These are phyloP conservation scores for Aschersonia sp. DNA, from an alignment of 2,329 filamentous ascomycete species.

Conservation along the genomic window DNA sequence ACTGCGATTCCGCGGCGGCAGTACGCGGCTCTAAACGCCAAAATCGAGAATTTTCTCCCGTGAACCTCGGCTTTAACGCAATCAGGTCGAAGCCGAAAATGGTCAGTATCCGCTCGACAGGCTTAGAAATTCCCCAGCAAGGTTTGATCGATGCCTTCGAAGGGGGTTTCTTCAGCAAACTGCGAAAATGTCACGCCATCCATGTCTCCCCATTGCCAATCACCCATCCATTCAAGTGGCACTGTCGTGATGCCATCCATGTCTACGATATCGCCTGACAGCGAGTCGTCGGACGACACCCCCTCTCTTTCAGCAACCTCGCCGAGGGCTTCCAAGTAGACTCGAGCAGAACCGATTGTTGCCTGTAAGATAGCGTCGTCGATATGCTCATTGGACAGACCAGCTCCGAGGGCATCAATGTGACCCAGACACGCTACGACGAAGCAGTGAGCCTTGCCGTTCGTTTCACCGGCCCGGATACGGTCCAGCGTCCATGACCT, in stretches of 20 bases:
- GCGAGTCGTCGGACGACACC: slow-evolving; percentile 5
- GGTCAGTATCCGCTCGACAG: too few relatives aligned
- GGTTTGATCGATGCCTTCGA: not conserved
- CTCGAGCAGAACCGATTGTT: slow-evolving; percentile 11
- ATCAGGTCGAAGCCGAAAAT: too few relatives aligned
- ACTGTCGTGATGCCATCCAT: slow-evolving; percentile 4
- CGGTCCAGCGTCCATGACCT: slow-evolving; percentile 17
- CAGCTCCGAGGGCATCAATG: slow-evolving; percentile 17
- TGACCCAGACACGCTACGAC: slow-evolving; percentile 16
- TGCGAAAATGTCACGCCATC: slow-evolving; percentile 4
- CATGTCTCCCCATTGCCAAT: slow-evolving; percentile 14
- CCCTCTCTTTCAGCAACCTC: slow-evolving; percentile 17
- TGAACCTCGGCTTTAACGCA: too few relatives aligned
- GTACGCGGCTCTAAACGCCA: too few relatives aligned
- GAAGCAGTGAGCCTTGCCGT: slow-evolving; percentile 25
- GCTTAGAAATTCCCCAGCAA: not conserved
- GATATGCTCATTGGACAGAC: slow-evolving; percentile 13
- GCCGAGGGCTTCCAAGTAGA: slow-evolving; percentile 18
- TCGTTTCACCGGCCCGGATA: slow-evolving; percentile 27
- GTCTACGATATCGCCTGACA: slow-evolving; percentile 3
- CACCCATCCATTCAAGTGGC: slow-evolving; percentile 12
- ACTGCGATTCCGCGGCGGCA: too few relatives aligned
- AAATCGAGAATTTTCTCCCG: too few relatives aligned
- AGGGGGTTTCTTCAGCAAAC: not conserved
- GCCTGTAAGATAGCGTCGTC: slow-evolving; percentile 15